Percentiles rank a stretch among this genome's conserved stretches.
Conservation (phyloP, 2,329 filamentous ascomycete species). For the Paecilomyces dactylethromorphus region DNA sequence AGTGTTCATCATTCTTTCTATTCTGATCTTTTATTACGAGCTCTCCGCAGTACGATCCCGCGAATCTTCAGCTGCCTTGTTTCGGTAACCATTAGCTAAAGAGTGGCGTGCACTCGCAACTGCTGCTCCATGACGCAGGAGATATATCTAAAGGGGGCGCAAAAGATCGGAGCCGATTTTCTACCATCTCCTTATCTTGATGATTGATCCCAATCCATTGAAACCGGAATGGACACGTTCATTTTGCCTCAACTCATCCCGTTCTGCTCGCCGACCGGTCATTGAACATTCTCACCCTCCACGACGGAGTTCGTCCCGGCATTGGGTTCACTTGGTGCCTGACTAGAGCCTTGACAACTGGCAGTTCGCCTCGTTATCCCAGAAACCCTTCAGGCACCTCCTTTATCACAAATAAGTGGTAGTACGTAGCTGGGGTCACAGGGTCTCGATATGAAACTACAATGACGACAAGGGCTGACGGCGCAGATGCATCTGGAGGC, state of each 20-base stretch:
- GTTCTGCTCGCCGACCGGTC: not conserved
- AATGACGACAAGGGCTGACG: not conserved
- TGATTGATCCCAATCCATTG: not conserved
- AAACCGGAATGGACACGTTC: not conserved
- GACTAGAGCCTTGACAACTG: not conserved
- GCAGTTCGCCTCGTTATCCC: not conserved
- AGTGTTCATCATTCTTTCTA: not conserved
- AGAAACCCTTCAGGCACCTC: not conserved
- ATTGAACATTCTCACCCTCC: not conserved
- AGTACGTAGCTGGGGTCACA: not conserved
- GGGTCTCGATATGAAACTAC: not conserved
- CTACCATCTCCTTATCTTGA: not conserved
- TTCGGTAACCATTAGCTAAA: not conserved
- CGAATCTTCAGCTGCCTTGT: not conserved
- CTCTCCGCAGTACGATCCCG: not conserved
- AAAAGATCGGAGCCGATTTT: not conserved
- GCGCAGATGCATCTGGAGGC: not conserved
- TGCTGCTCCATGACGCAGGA: not conserved
- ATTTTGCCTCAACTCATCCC: not conserved
- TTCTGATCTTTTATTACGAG: not conserved
- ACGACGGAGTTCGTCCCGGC: not conserved
- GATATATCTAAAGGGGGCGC: not conserved
- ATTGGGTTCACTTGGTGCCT: not conserved
- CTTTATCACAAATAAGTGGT: not conserved
- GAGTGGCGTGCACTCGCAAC: not conserved